phyloP scores from a whole-genome alignment of 2,329 filamentous ascomycete species.

The Claviceps pazoutovae region DNA sequence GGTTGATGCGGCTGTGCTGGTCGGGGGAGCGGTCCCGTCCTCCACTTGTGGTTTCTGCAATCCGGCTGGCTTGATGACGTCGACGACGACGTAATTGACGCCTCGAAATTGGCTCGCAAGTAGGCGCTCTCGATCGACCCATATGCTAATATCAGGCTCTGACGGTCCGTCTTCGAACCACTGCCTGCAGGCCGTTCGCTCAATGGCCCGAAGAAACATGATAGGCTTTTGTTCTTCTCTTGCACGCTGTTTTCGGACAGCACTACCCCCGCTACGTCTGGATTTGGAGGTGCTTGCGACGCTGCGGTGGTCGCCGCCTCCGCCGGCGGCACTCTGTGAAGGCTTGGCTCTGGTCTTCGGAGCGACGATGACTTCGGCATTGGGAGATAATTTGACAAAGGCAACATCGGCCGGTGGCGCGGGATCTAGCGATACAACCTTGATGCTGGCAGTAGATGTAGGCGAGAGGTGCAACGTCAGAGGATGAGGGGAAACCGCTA shows the following conservation, averaged over 20 bases:
- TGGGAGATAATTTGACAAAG: slow-evolving; percentile 85
- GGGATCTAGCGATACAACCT: slow-evolving; percentile 71
- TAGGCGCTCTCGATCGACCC: slow-evolving; percentile 71
- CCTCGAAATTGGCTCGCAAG: slow-evolving; percentile 60
- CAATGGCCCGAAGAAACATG: slow-evolving; percentile 69
- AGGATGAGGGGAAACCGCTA: slow-evolving; percentile 52
- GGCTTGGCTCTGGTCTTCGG: slow-evolving; percentile 73
- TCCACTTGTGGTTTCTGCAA: slow-evolving; percentile 58
- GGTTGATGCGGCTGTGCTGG: slow-evolving; percentile 20
- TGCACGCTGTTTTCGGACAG: slow-evolving; percentile 38
- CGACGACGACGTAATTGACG: slow-evolving; percentile 64
- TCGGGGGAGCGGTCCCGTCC: slow-evolving; percentile 45
- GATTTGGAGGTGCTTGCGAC: slow-evolving; percentile 67
- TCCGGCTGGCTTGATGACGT: slow-evolving; percentile 71
- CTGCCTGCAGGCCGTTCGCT: slow-evolving; percentile 52
- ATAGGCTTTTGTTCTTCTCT: slow-evolving; percentile 54
- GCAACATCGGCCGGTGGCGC: slow-evolving; percentile 50
- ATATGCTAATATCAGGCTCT: slow-evolving; percentile 53
- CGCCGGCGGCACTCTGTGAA: slow-evolving; percentile 25
- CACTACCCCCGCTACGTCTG: slow-evolving; percentile 66
- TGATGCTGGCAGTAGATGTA: slow-evolving; percentile 87
- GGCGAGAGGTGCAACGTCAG: slow-evolving; percentile 87
- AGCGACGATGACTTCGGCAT: slow-evolving; percentile 93
- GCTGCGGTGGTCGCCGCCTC: slow-evolving; percentile 61
- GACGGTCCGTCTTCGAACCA: slow-evolving; percentile 63